Evolutionary conservation across 2,329 filamentous ascomycete species (phyloP).

Genomic region (Scedosporium aurantiacum): DNA sequence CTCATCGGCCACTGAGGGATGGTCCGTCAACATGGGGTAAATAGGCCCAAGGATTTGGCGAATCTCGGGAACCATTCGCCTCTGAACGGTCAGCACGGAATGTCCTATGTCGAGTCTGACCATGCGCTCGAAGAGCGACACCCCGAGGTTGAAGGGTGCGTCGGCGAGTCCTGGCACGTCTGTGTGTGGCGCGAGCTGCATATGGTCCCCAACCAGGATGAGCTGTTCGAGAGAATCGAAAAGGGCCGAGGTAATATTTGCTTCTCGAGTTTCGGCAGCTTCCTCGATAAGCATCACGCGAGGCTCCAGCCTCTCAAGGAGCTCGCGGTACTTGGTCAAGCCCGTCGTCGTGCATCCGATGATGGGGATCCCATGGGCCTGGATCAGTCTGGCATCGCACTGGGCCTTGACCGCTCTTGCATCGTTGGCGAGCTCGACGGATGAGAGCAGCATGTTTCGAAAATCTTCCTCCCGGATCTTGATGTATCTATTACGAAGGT

Average conservation of each 20-base stretch:
- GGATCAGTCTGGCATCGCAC: constrained; percentile 37
- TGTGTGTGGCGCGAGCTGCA: constrained; percentile 64
- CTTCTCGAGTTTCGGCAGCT: constrained; percentile 65
- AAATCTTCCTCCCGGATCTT: constrained; percentile 33
- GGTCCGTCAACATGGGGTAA: constrained; percentile 33
- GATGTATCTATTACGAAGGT: constrained; percentile 47
- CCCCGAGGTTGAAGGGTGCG: constrained; percentile 53
- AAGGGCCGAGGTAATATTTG: constrained; percentile 41
- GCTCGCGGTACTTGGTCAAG: constrained; percentile 64
- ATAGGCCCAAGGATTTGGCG: constrained; percentile 34
- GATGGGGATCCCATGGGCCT: constrained; percentile 30
- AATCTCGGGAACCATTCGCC: constrained; percentile 41
- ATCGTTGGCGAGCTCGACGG: constrained; percentile 36
- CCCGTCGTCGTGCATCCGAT: constrained; percentile 68
- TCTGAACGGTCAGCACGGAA: constrained; percentile 55
- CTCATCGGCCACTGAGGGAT: constrained; percentile 25
- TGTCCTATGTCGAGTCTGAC: constrained; percentile 55
- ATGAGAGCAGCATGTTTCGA: constrained; percentile 35
- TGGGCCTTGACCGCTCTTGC: constrained; percentile 49
- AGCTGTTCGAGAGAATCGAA: constrained; percentile 42
- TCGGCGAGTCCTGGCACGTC: constrained; percentile 47
- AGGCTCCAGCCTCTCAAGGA: constrained; percentile 56
- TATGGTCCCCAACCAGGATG: constrained; percentile 62
- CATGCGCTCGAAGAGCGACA: constrained; percentile 72
- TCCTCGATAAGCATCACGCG: constrained; percentile 66